phyloP scores from a whole-genome alignment of 169 alveolate genomes.

The Eimeria maxima region DNA sequence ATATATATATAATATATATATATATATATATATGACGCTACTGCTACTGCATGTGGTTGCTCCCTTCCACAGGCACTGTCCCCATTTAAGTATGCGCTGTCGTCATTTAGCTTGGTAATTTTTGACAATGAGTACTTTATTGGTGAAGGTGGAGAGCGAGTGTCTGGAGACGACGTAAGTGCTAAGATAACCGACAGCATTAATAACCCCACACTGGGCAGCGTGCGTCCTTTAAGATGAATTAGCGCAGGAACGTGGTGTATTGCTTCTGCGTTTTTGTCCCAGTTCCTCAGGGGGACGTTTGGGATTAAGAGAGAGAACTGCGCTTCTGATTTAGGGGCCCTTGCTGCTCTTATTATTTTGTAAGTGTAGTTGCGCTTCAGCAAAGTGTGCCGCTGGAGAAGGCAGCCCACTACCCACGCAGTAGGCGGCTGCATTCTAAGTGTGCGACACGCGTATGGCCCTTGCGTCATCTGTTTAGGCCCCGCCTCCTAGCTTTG shows the following conservation, averaged over 20 bases:
- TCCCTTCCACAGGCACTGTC: slow-evolving; percentile 59
- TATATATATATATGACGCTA: too few species aligned
- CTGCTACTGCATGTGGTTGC: not conserved
- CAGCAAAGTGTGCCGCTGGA: too few species aligned
- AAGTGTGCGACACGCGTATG: not conserved
- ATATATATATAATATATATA: too few species aligned
- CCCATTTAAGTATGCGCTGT: slow-evolving; percentile 70
- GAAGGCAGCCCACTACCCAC: not conserved
- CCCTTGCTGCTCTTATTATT: slow-evolving; percentile 47
- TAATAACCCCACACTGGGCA: not conserved
- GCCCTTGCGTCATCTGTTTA: not conserved
- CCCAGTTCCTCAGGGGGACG: slow-evolving; percentile 56
- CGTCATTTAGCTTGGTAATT: slow-evolving; percentile 48
- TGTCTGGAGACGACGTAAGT: slow-evolving; percentile 72
- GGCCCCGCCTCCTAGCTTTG: slow-evolving; percentile 75
- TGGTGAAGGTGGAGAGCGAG: slow-evolving; percentile 65
- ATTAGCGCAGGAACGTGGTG: not conserved
- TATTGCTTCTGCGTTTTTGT: not conserved
- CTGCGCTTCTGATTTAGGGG: slow-evolving; percentile 25
- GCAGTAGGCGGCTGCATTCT: not conserved
- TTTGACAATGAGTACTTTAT: slow-evolving; percentile 23
- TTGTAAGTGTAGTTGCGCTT: slow-evolving; percentile 28
- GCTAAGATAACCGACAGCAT: not conserved
- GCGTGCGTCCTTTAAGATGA: not conserved
- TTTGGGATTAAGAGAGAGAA: slow-evolving; percentile 60